phyloP scores from a whole-genome alignment of 495 filamentous ascomycete species.

The Hypomontagnella submonticulosa region DNA sequence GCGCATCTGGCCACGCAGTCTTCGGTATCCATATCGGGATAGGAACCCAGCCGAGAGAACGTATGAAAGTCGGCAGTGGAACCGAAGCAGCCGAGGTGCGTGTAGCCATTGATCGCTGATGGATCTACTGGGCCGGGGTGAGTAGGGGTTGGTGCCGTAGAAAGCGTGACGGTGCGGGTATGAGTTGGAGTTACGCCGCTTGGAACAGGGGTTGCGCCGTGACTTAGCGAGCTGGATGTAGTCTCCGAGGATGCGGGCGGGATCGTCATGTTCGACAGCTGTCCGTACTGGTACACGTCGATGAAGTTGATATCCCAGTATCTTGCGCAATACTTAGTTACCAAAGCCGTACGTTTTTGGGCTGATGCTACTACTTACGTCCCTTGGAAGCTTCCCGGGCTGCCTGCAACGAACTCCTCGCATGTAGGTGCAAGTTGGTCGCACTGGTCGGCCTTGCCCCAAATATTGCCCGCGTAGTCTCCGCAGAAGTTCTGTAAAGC shows the following conservation, averaged over 20 bases:
- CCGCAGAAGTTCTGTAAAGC: constrained; percentile 75
- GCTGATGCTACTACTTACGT: constrained; percentile 44
- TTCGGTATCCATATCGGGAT: constrained; percentile 28
- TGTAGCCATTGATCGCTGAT: constrained; percentile 20
- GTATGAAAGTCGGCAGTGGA: neutral
- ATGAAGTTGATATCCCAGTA: constrained; percentile 80
- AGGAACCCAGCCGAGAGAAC: constrained; percentile 18
- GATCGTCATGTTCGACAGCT: constrained; percentile 20
- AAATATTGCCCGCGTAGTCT: constrained; percentile 81
- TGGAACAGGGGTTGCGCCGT: constrained; percentile 6
- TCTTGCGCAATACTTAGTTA: constrained; percentile 4
- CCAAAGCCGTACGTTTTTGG: neutral
- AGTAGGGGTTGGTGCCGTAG: constrained; percentile 30
- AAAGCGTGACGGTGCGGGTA: constrained; percentile 44
- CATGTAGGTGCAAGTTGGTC: constrained; percentile 63
- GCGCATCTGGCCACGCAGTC: constrained; percentile 35
- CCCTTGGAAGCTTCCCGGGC: constrained; percentile 67
- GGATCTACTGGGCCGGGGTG: neutral
- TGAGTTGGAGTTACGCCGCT: constrained; percentile 23
- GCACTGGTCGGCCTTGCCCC: constrained; percentile 55
- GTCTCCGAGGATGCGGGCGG: constrained; percentile 13
- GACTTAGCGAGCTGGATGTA: neutral
- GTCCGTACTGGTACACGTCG: constrained; percentile 64
- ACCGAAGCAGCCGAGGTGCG: constrained; percentile 42
- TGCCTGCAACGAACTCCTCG: constrained; percentile 69